Evolutionary conservation across 2,329 filamentous ascomycete species (phyloP), one percentile per base, ranked within the genome.

Genomic region (Paraphoma sp.): DNA sequence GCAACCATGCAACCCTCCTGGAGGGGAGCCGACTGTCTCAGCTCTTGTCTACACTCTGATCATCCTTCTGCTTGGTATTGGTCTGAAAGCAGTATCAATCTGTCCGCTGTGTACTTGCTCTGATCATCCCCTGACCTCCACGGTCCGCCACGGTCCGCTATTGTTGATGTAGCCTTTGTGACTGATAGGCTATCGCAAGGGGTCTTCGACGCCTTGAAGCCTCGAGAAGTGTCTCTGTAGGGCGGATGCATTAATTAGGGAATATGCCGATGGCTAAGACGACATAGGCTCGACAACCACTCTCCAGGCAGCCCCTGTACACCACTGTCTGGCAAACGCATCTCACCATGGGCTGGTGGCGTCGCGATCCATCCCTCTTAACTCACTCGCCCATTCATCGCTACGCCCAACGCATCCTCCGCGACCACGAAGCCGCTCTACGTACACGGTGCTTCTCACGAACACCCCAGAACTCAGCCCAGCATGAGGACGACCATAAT

Each of bases 371-470:
- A 18, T 63, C 63, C 8, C 54, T 66, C 29, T 68, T 64, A 56
- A 54, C 56, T 30, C 61, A 62, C 47, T 64, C 62, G 6, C 60
- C 66, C 23, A 52, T 68, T 40, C 62, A 71, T 43, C 69, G 62
- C 47, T 67, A 67, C 48, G 52, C 63, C 16, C 65, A 68, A 41
- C 67, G 61, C 11, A 16, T 60, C 43, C 56, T 72, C 17, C 62
- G 61, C 41, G 67, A 70, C 30, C 61, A 66, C 44, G 64, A 69
- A 31, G 58, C 67, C 36, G 44, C 54, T 23, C 57, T 73, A n/a
- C 65, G 67, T 12, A 59, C 64, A 23, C 65, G 70, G 36, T 67
- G 64, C 63, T 73, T 74, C 62, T 73, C 71, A 18, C 67, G 61
- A 23, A 62, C 69, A 18, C 65, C 61, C 9, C 48, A 57, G 4